Base-by-base conservation (phyloP, 1,284 basidiomycete genomes). In the Violaceomyces palustris region DNA sequence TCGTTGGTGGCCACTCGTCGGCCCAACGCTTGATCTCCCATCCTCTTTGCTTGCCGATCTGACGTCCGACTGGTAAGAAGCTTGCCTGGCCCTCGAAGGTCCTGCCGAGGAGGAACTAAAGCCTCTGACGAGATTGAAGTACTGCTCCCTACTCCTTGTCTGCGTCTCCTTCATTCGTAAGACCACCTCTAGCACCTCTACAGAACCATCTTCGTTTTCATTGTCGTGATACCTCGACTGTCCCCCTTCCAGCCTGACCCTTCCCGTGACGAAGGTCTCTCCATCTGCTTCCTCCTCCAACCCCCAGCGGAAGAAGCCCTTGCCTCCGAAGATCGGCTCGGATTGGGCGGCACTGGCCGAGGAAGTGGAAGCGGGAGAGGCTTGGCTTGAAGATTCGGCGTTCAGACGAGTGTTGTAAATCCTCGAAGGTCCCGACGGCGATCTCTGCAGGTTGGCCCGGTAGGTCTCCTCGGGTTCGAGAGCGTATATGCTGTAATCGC, bases 401-500 rank as follows among this genome's bases (percentile, higher is more conserved):
- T 4, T 6, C 10, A 12, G 32, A 11, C 19, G 18, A 12, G 6
- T 21, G 15, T 15, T 19, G 3, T 17, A 17, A 30, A 14, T 28
- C 19, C 47, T 46, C 7, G 50, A 28, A 12, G 50, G 41, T 18
- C 34, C 33, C 4, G 53, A 39, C 8, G 56, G 50, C 17, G 60
- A 61, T 17, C 51, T 22, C 30, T 48, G 45, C 23, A 48, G 45
- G 17, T 39, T 46, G 21, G 52, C 61, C 15, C 64, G 58, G 31
- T 62, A 32, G 2, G 67, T 60, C 47, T 72, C 69, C 19, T 65
- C 59, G 4, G 68, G 68, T 31, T 72, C 69, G 37, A 69, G 61
- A n/a, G 66, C 69, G 35, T 72, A 72, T 39, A 72, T 64, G 43
- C 65, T 69, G 42, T 62, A 72, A 48, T 72, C 69, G 25, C 42